Conservation (phyloP, 179 eudicot genomes). For the Spergularia azorica region DNA sequence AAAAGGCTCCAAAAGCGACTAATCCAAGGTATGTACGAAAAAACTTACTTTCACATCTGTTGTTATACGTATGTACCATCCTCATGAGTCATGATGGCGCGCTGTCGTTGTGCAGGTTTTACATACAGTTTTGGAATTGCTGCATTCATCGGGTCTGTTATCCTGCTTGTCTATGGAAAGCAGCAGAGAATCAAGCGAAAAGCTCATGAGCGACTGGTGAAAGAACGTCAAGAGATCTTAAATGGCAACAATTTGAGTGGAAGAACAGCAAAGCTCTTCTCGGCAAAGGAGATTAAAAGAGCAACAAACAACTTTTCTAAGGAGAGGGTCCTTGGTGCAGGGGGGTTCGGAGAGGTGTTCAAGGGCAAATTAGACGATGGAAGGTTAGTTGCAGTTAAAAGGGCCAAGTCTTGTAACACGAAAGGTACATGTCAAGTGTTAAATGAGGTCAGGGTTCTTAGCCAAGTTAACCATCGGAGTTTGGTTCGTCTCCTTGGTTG, state of each 20-base stretch:
- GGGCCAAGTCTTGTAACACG: constrained; percentile 48
- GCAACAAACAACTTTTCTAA: constrained; percentile 50
- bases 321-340: constrained; percentile 51
- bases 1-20: constrained; percentile 8
- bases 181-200: constrained; percentile 18
- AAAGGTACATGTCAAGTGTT: constrained; percentile 52
- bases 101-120: constrained; percentile 13
- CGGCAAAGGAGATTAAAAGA: constrained; percentile 46
- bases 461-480: constrained; percentile 38
- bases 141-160: constrained; percentile 14
- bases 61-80: too few relatives aligned
- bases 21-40: constrained; percentile 9
- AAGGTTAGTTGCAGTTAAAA: constrained; percentile 43
- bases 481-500: constrained; percentile 37
- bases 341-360: constrained; percentile 67
- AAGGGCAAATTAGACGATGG: constrained; percentile 54
- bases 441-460: constrained; percentile 32
- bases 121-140: constrained; percentile 17
- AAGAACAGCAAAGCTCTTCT: constrained; percentile 51
- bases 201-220: constrained; percentile 30
- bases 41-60: too few relatives aligned
- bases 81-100: too few relatives aligned
- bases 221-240: constrained; percentile 47
- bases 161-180: constrained; percentile 22
- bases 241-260: constrained; percentile 43